Conservation (phyloP, 768 basidiomycete genomes). For the Hydnum rufescens region DNA sequence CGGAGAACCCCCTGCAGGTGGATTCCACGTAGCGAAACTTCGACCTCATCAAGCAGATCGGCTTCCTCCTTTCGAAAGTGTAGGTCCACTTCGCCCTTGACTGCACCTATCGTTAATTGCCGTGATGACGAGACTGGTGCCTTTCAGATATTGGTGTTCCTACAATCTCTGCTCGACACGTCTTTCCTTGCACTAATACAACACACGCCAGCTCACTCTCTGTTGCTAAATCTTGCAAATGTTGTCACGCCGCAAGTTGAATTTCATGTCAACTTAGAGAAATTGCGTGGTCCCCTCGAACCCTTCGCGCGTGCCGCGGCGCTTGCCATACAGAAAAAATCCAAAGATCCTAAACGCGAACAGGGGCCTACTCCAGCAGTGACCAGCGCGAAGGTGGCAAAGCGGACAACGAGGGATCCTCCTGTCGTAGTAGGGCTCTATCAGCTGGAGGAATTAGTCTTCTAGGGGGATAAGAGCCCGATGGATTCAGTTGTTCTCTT, state of each 20-base stretch:
- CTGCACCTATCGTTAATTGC: too few species aligned
- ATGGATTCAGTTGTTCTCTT: not conserved
- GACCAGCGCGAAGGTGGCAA: too few species aligned
- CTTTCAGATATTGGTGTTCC: constrained; percentile 24
- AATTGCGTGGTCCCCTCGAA: constrained; percentile 41
- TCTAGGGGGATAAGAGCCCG: too few species aligned
- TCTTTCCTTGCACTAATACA: constrained; percentile 49
- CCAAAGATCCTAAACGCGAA: too few species aligned
- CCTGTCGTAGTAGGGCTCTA: not conserved
- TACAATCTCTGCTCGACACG: constrained; percentile 50
- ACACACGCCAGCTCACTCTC: constrained; percentile 34
- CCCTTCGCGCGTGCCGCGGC: too few species aligned
- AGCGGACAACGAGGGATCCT: not conserved
- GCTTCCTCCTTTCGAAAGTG: not conserved
- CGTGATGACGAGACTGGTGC: too few species aligned
- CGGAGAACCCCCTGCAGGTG: not conserved
- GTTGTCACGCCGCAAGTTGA: constrained; percentile 37
- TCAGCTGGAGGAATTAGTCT: not conserved
- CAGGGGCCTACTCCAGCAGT: too few species aligned
- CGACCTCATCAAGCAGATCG: not conserved
- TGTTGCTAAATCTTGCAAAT: constrained; percentile 30
- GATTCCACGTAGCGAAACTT: not conserved
- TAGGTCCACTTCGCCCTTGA: too few species aligned
- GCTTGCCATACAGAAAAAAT: too few species aligned
- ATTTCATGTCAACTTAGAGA: constrained; percentile 30